phyloP scores from a whole-genome alignment of 768 basidiomycete species.

The Termitomyces sp. region DNA sequence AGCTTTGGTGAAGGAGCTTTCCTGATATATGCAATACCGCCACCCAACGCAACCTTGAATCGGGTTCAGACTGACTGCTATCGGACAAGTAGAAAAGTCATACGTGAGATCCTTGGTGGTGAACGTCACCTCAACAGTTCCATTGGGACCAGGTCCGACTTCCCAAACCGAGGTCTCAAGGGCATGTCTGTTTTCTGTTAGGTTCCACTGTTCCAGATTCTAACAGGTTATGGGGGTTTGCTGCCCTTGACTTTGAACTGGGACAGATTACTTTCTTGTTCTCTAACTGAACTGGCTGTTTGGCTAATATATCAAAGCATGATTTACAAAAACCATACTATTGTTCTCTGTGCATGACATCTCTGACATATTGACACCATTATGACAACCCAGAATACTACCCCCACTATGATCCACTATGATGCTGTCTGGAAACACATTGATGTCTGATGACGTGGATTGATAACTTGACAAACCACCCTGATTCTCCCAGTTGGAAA shows the following conservation, averaged over 20 bases:
- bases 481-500: no score
- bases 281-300: neutral
- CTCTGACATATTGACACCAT: no score
- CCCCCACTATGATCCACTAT: no score
- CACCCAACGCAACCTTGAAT: constrained; percentile 45
- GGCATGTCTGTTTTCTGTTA: constrained; percentile 33
- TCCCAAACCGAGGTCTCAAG: constrained; percentile 80
- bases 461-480: no score
- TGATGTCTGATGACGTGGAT: no score
- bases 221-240: neutral
- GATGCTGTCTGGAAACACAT: no score
- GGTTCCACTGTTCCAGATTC: neutral
- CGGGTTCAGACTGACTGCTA: no score
- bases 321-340: no score
- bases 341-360: no score
- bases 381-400: no score
- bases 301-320: neutral
- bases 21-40: constrained; percentile 59
- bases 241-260: neutral
- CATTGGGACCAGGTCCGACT: constrained; percentile 57
- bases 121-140: constrained; percentile 56
- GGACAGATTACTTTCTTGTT: neutral
- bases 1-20: constrained; percentile 29
- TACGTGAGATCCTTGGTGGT: constrained; percentile 54
- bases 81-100: no score